phyloP scores from a whole-genome alignment of 2,329 filamentous ascomycete species.

The Scortechinia acanthostroma region DNA sequence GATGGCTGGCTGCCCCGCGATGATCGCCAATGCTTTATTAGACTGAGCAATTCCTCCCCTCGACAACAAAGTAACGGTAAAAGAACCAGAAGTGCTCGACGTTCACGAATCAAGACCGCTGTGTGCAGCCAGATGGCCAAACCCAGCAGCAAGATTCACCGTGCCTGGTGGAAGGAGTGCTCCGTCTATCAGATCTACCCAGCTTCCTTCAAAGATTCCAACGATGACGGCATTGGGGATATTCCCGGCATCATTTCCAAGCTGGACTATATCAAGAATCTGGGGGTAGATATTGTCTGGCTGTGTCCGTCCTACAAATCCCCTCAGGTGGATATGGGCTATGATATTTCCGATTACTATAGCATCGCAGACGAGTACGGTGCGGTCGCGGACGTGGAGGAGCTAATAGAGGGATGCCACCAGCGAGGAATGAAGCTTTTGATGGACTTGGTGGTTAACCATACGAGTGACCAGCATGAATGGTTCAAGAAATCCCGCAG shows the following conservation, averaged over 20 bases:
- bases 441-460: slow-evolving; percentile 69
- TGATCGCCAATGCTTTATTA: no score
- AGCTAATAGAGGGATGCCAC: slow-evolving; percentile 51
- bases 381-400: slow-evolving; percentile 58
- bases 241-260: slow-evolving; percentile 57
- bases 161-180: slow-evolving; percentile 35
- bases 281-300: slow-evolving; percentile 59
- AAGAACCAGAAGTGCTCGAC: no score
- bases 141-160: slow-evolving; percentile 1
- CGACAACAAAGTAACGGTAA: no score
- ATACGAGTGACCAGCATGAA: slow-evolving; percentile 46
- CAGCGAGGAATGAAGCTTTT: slow-evolving; percentile 57
- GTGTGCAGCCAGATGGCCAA: background rate
- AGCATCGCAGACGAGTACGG: slow-evolving; percentile 62
- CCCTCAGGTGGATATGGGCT: slow-evolving; percentile 65
- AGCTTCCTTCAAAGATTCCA: slow-evolving; percentile 47
- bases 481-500: slow-evolving; percentile 50
- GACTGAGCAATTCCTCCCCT: no score
- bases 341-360: slow-evolving; percentile 67
- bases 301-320: slow-evolving; percentile 40
- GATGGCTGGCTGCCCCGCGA: no score
- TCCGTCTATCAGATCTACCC: slow-evolving; percentile 46
- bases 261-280: slow-evolving; percentile 53
- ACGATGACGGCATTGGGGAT: slow-evolving; percentile 58
- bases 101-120: no score